phyloP scores from a whole-genome alignment of 73 alveolate species.

The Stentor coeruleus region DNA sequence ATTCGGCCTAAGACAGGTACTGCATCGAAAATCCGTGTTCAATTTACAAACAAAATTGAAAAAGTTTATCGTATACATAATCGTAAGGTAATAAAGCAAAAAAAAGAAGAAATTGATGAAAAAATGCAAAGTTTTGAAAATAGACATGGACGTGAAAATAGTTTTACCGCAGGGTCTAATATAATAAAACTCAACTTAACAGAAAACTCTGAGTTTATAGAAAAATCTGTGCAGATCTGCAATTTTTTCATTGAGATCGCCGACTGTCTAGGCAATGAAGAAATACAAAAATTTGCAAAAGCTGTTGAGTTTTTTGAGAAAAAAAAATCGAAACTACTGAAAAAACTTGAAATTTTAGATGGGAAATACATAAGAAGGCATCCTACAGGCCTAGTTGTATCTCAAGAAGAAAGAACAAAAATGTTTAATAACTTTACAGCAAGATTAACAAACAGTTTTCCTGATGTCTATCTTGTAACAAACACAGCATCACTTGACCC shows the following conservation, averaged over 20 bases:
- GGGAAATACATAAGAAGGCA: not conserved
- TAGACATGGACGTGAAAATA: too few relatives aligned
- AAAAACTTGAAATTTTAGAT: not conserved
- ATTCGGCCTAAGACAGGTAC: not conserved
- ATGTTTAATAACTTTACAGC: not conserved
- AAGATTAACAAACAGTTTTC: not conserved
- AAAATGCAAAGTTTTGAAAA: too few relatives aligned
- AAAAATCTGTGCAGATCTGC: not conserved
- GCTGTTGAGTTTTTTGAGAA: not conserved
- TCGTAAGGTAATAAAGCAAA: not conserved
- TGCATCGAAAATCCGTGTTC: conserved; percentile 19
- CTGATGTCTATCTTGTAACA: not conserved
- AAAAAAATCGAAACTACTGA: too few relatives aligned
- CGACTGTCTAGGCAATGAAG: not conserved
- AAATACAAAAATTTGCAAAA: not conserved
- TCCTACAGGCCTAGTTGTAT: not conserved
- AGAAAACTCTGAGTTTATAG: not conserved
- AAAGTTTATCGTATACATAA: not conserved
- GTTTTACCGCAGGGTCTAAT: too few relatives aligned
- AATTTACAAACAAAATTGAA: not conserved
- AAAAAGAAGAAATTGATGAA: not conserved
- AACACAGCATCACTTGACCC: not conserved
- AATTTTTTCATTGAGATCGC: not conserved
- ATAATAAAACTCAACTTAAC: too few relatives aligned
- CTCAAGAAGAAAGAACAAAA: not conserved